Evolutionary conservation across 805 yeast species (phyloP).

Genomic region (Groenewaldozyma tartarivorans): DNA sequence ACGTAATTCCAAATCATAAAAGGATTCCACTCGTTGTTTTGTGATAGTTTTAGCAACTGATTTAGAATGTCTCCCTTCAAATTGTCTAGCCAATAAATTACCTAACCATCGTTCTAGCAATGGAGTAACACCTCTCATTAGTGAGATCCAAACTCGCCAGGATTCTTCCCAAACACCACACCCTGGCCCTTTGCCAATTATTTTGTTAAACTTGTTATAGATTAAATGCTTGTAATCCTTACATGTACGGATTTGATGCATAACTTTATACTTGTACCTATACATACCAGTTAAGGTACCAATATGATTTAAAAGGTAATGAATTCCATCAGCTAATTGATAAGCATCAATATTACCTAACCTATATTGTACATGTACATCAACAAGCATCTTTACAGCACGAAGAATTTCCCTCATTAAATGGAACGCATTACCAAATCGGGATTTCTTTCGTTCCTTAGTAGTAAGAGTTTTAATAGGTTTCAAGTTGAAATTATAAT

Average conservation of each 20-base stretch:
- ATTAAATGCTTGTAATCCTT: constrained; percentile 91
- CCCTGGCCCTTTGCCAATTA: constrained; percentile 97
- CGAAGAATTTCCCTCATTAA: constrained; percentile 81
- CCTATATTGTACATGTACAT: constrained; percentile 85
- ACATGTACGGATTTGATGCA: constrained; percentile 96
- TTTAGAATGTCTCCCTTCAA: constrained; percentile 88
- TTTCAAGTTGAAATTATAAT: constrained; percentile 89
- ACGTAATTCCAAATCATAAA: constrained; percentile 85
- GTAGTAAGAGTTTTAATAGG: constrained; percentile 96
- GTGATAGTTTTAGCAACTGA: constrained; percentile 91
- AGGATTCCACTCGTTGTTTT: constrained; percentile 90
- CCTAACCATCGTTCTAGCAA: constrained; percentile 92
- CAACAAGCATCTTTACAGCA: constrained; percentile 78
- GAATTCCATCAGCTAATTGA: constrained; percentile 89
- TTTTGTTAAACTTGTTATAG: constrained; percentile 69
- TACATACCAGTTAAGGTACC: constrained; percentile 96
- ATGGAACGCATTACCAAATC: constrained; percentile 96
- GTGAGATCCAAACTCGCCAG: constrained; percentile 94
- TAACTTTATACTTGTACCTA: constrained; percentile 91
- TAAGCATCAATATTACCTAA: constrained; percentile 86
- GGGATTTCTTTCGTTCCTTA: constrained; percentile 87
- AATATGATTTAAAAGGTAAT: constrained; percentile 82
- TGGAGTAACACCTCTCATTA: constrained; percentile 86
- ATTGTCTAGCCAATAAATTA: constrained; percentile 81
- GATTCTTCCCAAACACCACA: constrained; percentile 99